Percentiles rank a stretch among this genome's conserved stretches.
Evolutionary conservation across 2,329 filamentous ascomycete species (phyloP).

Genomic region (Curvularia lunata): DNA sequence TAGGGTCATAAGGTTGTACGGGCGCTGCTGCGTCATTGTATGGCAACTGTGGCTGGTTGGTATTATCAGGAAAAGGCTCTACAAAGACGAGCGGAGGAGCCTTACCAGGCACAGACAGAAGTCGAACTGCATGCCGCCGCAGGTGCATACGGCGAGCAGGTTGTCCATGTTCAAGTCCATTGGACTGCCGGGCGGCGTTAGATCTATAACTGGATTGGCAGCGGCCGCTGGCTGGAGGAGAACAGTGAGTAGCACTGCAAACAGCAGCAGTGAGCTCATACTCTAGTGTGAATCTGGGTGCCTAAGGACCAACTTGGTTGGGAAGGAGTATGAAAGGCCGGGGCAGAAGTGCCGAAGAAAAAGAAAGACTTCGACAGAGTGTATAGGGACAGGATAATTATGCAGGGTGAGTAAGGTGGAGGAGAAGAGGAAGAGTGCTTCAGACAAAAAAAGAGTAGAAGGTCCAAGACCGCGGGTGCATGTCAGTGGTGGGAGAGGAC

Average conservation of each 20-base stretch:
- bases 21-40: slow-evolving; percentile 12
- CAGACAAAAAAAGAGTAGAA: slow-evolving; percentile 23
- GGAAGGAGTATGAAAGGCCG: slow-evolving; percentile 18
- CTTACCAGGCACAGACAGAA: slow-evolving; percentile 33
- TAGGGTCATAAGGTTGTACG: not conserved
- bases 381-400: slow-evolving; percentile 7
- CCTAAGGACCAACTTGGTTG: slow-evolving; percentile 27
- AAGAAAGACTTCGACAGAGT: slow-evolving; percentile 1
- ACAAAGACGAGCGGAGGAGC: not conserved
- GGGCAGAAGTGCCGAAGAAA: not conserved
- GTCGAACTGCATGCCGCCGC: slow-evolving; percentile 29
- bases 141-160: slow-evolving; percentile 36
- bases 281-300: slow-evolving; percentile 29
- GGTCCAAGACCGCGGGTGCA: slow-evolving; percentile 15
- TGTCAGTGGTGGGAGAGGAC: slow-evolving; percentile 19
- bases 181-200: slow-evolving; percentile 24
- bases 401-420: slow-evolving; percentile 2
- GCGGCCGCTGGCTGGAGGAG: slow-evolving; percentile 36
- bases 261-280: slow-evolving; percentile 40
- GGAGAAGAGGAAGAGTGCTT: slow-evolving; percentile 10
- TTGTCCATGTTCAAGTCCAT: slow-evolving; percentile 35
- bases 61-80: slow-evolving; percentile 10
- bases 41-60: slow-evolving; percentile 26
- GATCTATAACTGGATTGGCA: slow-evolving; percentile 34
- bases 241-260: slow-evolving; percentile 36